Conservation (phyloP, 306 rosid genomes). For the Senna siamea region DNA sequence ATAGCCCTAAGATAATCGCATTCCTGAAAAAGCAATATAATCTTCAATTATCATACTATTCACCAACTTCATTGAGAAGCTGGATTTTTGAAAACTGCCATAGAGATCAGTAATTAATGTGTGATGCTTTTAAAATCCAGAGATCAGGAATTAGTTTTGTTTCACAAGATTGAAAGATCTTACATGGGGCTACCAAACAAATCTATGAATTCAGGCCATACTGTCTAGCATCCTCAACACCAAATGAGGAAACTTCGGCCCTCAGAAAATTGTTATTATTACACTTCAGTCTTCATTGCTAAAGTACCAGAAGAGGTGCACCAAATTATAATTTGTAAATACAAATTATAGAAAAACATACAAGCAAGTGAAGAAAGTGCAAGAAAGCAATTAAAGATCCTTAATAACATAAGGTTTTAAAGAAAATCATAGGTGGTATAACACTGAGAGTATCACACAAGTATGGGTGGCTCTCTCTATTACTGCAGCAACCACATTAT, state of each 20-base stretch:
- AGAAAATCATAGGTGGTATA: too few species aligned
- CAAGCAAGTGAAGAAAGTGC: background rate
- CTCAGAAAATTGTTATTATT: background rate
- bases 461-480: background rate
- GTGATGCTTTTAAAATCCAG: too few species aligned
- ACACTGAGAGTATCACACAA: too few species aligned
- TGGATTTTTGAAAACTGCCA: constrained; percentile 19
- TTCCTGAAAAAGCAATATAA: constrained; percentile 61
- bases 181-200: constrained; percentile 4
- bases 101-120: too few species aligned
- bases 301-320: background rate
- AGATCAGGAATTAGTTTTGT: constrained; percentile 13
- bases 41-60: constrained; percentile 11
- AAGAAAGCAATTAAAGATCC: background rate
- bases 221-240: background rate
- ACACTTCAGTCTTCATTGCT: constrained; percentile 10
- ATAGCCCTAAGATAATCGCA: constrained; percentile 83
- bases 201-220: background rate
- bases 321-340: background rate
- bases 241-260: background rate
- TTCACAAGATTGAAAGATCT: constrained; percentile 31
- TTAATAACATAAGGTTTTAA: too few species aligned
- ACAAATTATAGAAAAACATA: background rate
- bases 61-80: constrained; percentile 33
- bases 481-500: constrained; percentile 13